A percentile compares a stretch with the other conserved stretches of the same genome.
phyloP scores from a whole-genome alignment of 192 early-diverging fungal species.

The Backusella parvicylindrica region DNA sequence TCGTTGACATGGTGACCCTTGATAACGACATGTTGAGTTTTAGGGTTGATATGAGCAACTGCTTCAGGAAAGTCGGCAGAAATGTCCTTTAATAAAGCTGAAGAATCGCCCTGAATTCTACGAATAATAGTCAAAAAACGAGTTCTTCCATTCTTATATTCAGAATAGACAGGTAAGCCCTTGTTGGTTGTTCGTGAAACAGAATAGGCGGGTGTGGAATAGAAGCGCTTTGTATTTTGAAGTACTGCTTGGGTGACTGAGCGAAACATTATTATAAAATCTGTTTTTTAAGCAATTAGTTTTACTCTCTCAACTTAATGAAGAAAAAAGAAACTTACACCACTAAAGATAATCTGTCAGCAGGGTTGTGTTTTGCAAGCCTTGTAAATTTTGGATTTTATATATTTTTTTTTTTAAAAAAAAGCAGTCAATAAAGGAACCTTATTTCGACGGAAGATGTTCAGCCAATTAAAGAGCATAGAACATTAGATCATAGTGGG shows the following conservation, averaged over 20 bases:
- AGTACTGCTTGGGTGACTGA: conserved; percentile 1
- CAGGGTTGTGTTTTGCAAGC: background rate
- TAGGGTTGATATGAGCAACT: conserved; percentile 32
- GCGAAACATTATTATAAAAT: conserved; percentile 20
- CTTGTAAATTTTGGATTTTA: background rate
- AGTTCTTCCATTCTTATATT: conserved; percentile 63
- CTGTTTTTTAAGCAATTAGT: background rate
- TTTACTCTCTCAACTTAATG: background rate
- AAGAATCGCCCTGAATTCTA: conserved; percentile 66
- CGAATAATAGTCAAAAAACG: conserved; percentile 63
- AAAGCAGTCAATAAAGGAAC: background rate
- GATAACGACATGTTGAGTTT: conserved; percentile 53
- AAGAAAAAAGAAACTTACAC: background rate
- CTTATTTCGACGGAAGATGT: background rate
- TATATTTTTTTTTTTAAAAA: no score
- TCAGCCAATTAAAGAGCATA: background rate
- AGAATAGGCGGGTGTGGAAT: conserved; percentile 48
- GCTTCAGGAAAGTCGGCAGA: conserved; percentile 20
- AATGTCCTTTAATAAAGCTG: conserved; percentile 38
- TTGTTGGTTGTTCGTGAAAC: conserved; percentile 58
- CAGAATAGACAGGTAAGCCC: conserved; percentile 68
- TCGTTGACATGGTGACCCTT: conserved; percentile 47
- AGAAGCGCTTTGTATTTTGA: conserved; percentile 16
- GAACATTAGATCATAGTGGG: background rate
- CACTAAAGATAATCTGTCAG: background rate